Percentiles rank a stretch among this genome's conserved stretches.
Conservation (phyloP, 306 rosid species). For the Prunus campanulata region DNA sequence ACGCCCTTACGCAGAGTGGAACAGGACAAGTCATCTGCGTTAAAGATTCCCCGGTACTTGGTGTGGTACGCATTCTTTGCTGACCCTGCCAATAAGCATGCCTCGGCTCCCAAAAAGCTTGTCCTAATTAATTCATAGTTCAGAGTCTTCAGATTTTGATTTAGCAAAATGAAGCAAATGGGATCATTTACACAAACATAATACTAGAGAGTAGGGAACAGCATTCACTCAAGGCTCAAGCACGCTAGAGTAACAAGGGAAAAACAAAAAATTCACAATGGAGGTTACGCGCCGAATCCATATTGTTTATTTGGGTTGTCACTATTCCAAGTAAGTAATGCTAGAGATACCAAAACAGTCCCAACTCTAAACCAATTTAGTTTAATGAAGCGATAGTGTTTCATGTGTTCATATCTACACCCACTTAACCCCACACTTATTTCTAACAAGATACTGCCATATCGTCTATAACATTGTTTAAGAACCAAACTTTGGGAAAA, state of each 20-base stretch:
- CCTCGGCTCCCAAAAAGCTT: slow-evolving; percentile 87
- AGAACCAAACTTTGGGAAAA: too few species aligned
- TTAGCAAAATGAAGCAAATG: slow-evolving; percentile 14
- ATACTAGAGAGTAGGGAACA: background rate
- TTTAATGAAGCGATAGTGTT: too few species aligned
- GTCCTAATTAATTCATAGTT: slow-evolving; percentile 45
- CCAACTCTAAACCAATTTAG: too few species aligned
- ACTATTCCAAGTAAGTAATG: too few species aligned
- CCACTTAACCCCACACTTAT: too few species aligned
- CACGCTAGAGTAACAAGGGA: background rate
- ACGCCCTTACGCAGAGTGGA: slow-evolving; percentile 95
- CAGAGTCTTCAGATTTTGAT: background rate
- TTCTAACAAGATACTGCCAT: too few species aligned
- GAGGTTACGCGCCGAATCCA: too few species aligned
- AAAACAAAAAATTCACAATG: background rate
- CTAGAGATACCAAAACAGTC: too few species aligned
- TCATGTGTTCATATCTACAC: too few species aligned
- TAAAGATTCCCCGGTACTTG: slow-evolving; percentile 49
- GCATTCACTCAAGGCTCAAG: background rate
- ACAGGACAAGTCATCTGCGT: slow-evolving; percentile 45
- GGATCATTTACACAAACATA: background rate
- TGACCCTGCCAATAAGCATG: slow-evolving; percentile 88
- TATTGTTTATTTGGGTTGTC: too few species aligned
- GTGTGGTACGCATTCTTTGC: slow-evolving; percentile 97
- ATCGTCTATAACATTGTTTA: too few species aligned